Evolutionary conservation across 768 basidiomycete species (phyloP).

Genomic region (Neoboletus brunneissimus): DNA sequence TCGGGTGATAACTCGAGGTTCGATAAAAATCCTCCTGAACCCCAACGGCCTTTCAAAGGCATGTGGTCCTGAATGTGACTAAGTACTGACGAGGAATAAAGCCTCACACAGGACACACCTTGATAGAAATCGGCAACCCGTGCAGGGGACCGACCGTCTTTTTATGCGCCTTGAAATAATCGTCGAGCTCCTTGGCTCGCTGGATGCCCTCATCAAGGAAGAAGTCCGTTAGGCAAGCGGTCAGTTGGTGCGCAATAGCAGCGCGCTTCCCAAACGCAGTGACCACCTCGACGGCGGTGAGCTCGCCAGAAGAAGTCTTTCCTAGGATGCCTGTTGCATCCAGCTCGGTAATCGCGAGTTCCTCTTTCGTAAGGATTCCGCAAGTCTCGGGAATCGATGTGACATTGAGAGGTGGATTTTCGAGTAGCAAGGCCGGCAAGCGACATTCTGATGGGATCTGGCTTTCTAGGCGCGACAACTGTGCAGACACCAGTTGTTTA

Average conservation of each 20-base stretch:
- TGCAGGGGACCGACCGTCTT: constrained; percentile 43
- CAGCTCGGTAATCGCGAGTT: constrained; percentile 34
- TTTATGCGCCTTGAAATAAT: constrained; percentile 36
- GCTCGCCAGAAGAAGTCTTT: constrained; percentile 27
- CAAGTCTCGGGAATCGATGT: constrained; percentile 31
- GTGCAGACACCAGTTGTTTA: constrained; percentile 15
- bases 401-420: constrained; percentile 31
- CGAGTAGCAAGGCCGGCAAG: constrained; percentile 16
- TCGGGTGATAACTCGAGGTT: constrained; percentile 25
- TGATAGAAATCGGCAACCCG: constrained; percentile 40
- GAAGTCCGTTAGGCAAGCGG: constrained; percentile 40
- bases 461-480: constrained; percentile 18
- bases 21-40: constrained; percentile 35
- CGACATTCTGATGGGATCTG: constrained; percentile 24
- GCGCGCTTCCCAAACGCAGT: constrained; percentile 49
- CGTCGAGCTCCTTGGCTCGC: constrained; percentile 42
- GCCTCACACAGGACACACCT: constrained; percentile 24
- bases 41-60: constrained; percentile 40
- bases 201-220: constrained; percentile 43
- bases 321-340: constrained; percentile 37
- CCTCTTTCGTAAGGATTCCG: constrained; percentile 32
- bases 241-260: constrained; percentile 49
- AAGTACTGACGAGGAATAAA: background rate
- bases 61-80: constrained; percentile 35
- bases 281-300: constrained; percentile 40